Base-by-base conservation (phyloP, 805 yeast species). In the Pichia nakasei region DNA sequence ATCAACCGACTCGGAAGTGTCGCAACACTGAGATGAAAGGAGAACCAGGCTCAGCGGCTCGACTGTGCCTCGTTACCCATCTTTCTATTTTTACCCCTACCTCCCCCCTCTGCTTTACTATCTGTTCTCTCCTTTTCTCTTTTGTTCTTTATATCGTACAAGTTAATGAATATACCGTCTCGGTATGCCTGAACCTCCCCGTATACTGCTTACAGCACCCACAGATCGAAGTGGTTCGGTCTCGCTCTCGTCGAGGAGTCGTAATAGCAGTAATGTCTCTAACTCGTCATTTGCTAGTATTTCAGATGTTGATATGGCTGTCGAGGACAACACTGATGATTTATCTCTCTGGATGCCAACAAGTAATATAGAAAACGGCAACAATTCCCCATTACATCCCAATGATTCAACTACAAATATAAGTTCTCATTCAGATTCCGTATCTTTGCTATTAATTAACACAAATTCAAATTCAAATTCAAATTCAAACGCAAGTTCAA, bases 291-390 rank as follows among this genome's bases (percentile, higher is more conserved):
- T 13, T 8, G 9, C 27, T 24, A 8, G 27, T 24, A 5, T 13
- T 22, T 41, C 44, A 20, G 54, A 51, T 27, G 35, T 38, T 22
- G 37, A 39, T 22, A 35, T 38, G 26, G 27, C 21, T 12, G 35
- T 36, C n/a, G 27, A 20, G 15, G 29, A 21, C 18, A 12, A 17
- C 6, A 21, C 35, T 17, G 31, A 37, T 3, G 45, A 39, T 13
- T 29, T 29, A 29, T 29, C 32, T 39, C 5, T 47, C 11, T 39
- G 48, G 48, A 35, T 42, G 44, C 42, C 44, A 41, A 26, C 42
- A 17, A 27, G 38, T 29, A 21, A 43, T 29, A 17, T 13, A 21
- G 27, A 43, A 20, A 20, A 32, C 15, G 34, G 20, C 5, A 21
- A 31, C 12, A 8, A 13, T 27, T 19, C 32, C n/a, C n/a, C n/a